Evolutionary conservation across 73 alveolate species (phyloP), one percentile per base, ranked within the genome.

Genomic region (Paramecium sexaurelia): DNA sequence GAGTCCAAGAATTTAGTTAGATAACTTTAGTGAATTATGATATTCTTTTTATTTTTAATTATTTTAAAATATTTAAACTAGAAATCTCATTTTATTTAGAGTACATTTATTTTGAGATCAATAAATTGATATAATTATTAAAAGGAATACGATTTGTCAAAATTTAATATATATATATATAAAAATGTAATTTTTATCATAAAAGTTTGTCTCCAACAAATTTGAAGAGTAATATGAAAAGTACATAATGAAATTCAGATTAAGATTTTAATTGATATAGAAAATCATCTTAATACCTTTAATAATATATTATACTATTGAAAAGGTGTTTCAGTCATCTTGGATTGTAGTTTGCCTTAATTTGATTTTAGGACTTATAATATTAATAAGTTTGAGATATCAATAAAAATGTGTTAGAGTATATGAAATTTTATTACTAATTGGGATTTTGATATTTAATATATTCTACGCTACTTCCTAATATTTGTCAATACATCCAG

Each of bases 1-100:
- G 43, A 61, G 83, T 24, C 83, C 83, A 61, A 61, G 83, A 61
- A 61, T 61, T 61, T 32, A 61, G n/a, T 29, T 61, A 24, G 83
- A 61, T 61, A 61, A 61, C 17, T 51, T 51, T 51, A 17, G 67
- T n/a, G 67, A 51, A 51, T 51, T 51, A 17, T 51, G 67, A 51
- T 51, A 51, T 51, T 51, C 67, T 51, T 51, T 4, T n/a, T 17
- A 51, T 51, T 51, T 51, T 51, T 26, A 51, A 51, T 51, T 15
- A 51, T 51, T 51, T 4, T 51, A 17, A 51, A 51, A 51, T 17
- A 17, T 51, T 51, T 15, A 51, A 39, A 45, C 2, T 8, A 17
- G 29, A 51, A 15, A 51, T 51, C 67, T 47, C 10, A 47, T 47
- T 35, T 35, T 35, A 35, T 4, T 35, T 4, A 35, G 41, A 4